Evolutionary conservation across 2,329 filamentous ascomycete genomes (phyloP), one percentile per base, ranked within the genome.

Genomic region (Dothistroma septosporum): DNA sequence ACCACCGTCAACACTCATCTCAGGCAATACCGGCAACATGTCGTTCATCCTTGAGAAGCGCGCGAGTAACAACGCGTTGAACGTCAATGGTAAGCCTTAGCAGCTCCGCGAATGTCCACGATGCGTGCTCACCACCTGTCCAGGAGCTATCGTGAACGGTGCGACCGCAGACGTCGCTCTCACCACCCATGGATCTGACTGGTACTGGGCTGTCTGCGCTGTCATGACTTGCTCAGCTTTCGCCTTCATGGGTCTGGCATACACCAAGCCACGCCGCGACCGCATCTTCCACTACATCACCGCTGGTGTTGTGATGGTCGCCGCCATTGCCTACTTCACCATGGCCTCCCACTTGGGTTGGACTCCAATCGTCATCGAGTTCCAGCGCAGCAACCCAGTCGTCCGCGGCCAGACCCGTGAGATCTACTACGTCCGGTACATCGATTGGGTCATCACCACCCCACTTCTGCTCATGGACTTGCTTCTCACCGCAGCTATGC

Each of bases 301-400:
- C 1, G 82, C 83, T 1, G 74, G 75, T 11, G 82, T 87, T 60
- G 83, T 83, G 32, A 78, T 85, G 60, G 80, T 85, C 8, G 83
- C 85, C 2, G 77, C 80, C 44, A 84, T 88, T 64, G 79, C 85
- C 14, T 88, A 88, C 75, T 89, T 85, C 75, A 79, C 82, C 64
- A 87, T 88, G 85, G 86, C 80, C n/a, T 83, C 84, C 10, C 85
- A 87, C 68, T 76, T 89, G 1, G 86, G 86, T 35, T 86, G 83
- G 73, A 81, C 82, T 1, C 82, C 85, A 0, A 86, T 88, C 66
- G 69, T 76, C n/a, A 85, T 86, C 44, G 82, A 90, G 68, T 89
- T 83, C 65, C 74, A 73, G 1, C 77, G 79, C 55, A 74, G 61
- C 60, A 71, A 76, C 57, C 73, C 76, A 14, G 76, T 78, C 5